Base-by-base conservation (phyloP, 2,329 filamentous ascomycete genomes). In the Lojkania enalia region DNA sequence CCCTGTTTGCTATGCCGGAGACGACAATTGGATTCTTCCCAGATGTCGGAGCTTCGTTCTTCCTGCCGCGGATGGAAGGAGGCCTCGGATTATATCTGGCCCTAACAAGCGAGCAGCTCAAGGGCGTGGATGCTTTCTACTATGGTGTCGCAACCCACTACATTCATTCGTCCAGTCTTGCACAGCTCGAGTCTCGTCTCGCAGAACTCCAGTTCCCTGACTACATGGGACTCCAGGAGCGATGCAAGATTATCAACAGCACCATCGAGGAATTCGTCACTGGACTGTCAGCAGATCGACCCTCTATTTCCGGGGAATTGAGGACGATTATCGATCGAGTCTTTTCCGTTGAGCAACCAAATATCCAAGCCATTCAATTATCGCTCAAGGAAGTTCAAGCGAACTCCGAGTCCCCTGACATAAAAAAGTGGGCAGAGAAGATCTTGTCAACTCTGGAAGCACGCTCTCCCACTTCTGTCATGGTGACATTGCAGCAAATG, bases 1-100 rank as follows among this genome's bases (percentile, higher is more conserved):
- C 94, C 4, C 74, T 95, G 36, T 97, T 99, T 63, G 91, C 95
- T 58, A 99, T 99, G 94, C 94, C 94, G 20, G 94, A 99, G 75
- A 99, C 94, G 3, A 95, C 84, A 6, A 99, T 99, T 64, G 94
- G 94, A 29, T 96, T 97, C 78, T 99, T 99, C 79, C 94, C 95
- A 5, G 95, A 99, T 64, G 94, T 99, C 37, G 94, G 94, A 49
- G 95, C 87, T 21, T 95, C 89, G 9, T 99, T 97, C 77, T 97
- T 97, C 78, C 78, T 99, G 42, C 89, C 94, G 13, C 82, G 90
- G 52, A 84, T 99, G 78, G 84, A 95, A 60, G 94, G 94, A 38
- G 77, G 84, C 47, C 73, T 95, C 44, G 94, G 94, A 45, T 96
- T 88, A 15, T 99, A 97, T 72, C 84, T 99, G 32, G 94, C 90